Percentiles rank a stretch among this genome's conserved stretches.
phyloP scores from a whole-genome alignment of 495 filamentous ascomycete genomes.

The Acidomyces sp. region DNA sequence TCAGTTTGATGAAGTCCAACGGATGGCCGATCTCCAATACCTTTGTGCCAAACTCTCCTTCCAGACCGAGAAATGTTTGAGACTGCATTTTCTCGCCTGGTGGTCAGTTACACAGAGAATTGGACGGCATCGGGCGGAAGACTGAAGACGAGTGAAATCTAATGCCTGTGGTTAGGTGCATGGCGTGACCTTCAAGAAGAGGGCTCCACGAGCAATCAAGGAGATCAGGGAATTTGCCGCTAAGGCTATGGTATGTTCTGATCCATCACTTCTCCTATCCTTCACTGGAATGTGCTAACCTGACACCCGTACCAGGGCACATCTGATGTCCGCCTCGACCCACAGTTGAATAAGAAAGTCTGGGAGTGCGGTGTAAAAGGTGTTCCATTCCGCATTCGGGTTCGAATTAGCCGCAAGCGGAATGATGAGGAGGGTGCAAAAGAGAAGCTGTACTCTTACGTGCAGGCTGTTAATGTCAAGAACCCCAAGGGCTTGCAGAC shows the following conservation, averaged over 20 bases:
- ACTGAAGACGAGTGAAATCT: slow-evolving; percentile 20
- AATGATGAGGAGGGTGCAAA: slow-evolving; percentile 99
- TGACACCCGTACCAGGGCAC: slow-evolving; percentile 55
- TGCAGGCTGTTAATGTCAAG: slow-evolving; percentile 99
- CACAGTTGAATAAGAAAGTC: slow-evolving; percentile 99
- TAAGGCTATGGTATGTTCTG: slow-evolving; percentile 66
- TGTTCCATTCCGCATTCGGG: slow-evolving; percentile 86
- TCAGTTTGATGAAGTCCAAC: slow-evolving; percentile 63
- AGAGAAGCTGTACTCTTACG: slow-evolving; percentile 96
- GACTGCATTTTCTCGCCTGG: no score
- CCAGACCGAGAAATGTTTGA: no score
- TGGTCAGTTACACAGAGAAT: background rate
- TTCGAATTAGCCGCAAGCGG: slow-evolving; percentile 97
- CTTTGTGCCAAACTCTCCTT: background rate
- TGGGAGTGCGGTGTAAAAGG: slow-evolving; percentile 99
- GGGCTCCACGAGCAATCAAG: slow-evolving; percentile 95
- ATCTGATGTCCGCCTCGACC: slow-evolving; percentile 92
- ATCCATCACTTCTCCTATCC: background rate
- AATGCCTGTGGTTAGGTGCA: slow-evolving; percentile 50
- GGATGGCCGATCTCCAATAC: slow-evolving; percentile 33
- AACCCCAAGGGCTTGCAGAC: slow-evolving; percentile 93
- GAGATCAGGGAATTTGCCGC: slow-evolving; percentile 89
- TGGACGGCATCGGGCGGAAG: slow-evolving; percentile 31
- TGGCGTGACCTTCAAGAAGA: slow-evolving; percentile 98
- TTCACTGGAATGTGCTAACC: slow-evolving; percentile 4